Percentiles rank a stretch among this genome's conserved stretches.
phyloP scores from a whole-genome alignment of 495 filamentous ascomycete genomes.

The Penicillium silybi region DNA sequence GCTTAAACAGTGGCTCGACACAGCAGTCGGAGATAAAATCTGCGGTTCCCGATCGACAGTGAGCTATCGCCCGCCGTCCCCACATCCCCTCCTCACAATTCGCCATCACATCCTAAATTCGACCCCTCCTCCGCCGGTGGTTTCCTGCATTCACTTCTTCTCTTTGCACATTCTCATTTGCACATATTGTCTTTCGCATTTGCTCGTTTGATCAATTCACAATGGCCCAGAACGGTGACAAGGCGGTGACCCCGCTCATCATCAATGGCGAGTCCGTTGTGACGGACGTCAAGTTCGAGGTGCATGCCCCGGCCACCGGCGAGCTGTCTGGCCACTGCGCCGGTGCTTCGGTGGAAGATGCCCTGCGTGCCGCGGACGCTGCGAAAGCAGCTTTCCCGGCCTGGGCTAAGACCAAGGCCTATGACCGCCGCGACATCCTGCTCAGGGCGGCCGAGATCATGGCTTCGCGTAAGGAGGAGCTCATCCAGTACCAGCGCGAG shows the following conservation, averaged over 20 bases:
- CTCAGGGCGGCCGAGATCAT: conserved; percentile 68
- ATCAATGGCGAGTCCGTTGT: conserved; percentile 67
- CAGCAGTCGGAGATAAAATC: neutral
- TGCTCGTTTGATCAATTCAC: neutral
- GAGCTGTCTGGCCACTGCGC: conserved; percentile 58
- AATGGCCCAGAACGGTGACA: conserved; percentile 11
- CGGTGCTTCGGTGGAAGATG: conserved; percentile 63
- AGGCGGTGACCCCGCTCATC: conserved; percentile 57
- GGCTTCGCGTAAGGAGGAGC: conserved; percentile 56
- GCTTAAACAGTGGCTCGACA: neutral
- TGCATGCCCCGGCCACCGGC: conserved; percentile 60
- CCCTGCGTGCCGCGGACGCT: conserved; percentile 52
- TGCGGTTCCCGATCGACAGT: neutral
- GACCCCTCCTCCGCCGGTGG: conserved; percentile 2
- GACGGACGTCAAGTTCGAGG: conserved; percentile 59
- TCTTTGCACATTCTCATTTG: neutral
- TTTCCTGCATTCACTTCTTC: neutral
- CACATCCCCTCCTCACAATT: conserved; percentile 2
- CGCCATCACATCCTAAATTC: conserved; percentile 7
- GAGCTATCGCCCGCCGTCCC: neutral
- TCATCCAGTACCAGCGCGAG: conserved; percentile 56
- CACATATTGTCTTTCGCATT: neutral
- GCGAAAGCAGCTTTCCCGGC: conserved; percentile 65
- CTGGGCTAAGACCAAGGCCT: conserved; percentile 64
- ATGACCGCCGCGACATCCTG: conserved; percentile 65